A percentile compares a stretch with the other conserved stretches of the same genome.
These are phyloP conservation scores for Coelastrella sp. DNA, from an alignment of 139 green algal species.

Conservation along the genomic window DNA sequence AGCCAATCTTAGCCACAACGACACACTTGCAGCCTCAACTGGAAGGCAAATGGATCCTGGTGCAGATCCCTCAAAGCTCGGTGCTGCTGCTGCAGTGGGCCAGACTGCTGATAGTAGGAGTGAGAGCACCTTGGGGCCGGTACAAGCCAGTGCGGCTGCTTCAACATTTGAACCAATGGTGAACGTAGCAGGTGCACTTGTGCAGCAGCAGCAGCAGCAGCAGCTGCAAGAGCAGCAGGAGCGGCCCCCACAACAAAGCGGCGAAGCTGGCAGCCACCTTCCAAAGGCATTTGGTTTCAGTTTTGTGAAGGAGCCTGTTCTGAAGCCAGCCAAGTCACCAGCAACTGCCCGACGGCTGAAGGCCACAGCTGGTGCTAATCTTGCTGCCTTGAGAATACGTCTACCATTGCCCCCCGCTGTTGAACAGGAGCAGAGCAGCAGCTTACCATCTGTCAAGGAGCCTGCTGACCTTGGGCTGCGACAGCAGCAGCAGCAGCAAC, in stretches of 20 bases:
- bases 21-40: background rate
- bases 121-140: background rate
- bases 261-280: background rate
- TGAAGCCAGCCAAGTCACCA: constrained; percentile 15
- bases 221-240: background rate
- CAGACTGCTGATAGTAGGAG: background rate
- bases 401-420: no score
- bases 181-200: no score
- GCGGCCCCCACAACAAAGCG: background rate
- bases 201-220: background rate
- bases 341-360: background rate
- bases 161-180: no score
- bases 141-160: background rate
- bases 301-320: background rate
- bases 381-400: background rate
- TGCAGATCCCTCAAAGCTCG: background rate
- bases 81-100: background rate
- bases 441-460: no score
- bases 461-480: background rate
- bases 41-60: background rate
- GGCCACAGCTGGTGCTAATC: background rate
- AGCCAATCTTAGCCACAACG: background rate
- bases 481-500: background rate
- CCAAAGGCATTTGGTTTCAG: constrained; percentile 2
- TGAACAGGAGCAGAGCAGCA: no score